Conservation (phyloP, 164 flowering plant species). For the Nymphaea thermarum region DNA sequence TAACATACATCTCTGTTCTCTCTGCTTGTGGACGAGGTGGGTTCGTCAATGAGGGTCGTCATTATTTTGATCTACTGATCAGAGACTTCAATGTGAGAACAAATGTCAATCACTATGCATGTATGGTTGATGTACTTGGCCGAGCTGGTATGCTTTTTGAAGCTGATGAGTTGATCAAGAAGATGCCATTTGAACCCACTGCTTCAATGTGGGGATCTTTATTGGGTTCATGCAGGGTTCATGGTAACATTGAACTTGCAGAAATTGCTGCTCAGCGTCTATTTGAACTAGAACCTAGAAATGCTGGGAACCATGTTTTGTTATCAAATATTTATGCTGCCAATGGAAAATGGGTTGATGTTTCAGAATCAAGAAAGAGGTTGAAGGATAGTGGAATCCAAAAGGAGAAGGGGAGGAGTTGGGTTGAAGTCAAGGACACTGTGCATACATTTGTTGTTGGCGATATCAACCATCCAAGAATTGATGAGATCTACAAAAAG, state of each 20-base stretch:
- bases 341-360: constrained; percentile 50
- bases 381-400: constrained; percentile 49
- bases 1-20: constrained; percentile 57
- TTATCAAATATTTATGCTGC: constrained; percentile 72
- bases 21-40: constrained; percentile 76
- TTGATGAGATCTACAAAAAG: constrained; percentile 36
- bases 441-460: constrained; percentile 69
- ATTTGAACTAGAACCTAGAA: constrained; percentile 55
- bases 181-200: constrained; percentile 58
- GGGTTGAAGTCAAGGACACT: constrained; percentile 57
- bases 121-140: constrained; percentile 81
- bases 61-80: constrained; percentile 44
- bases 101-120: constrained; percentile 56
- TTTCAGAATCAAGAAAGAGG: constrained; percentile 42
- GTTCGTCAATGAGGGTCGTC: constrained; percentile 38
- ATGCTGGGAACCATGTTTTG: constrained; percentile 65
- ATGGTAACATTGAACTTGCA: constrained; percentile 46
- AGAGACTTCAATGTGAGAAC: constrained; percentile 29
- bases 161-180: constrained; percentile 40
- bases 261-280: constrained; percentile 52
- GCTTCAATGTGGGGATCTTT: constrained; percentile 87
- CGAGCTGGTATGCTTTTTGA: constrained; percentile 50
- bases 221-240: constrained; percentile 53
- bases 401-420: constrained; percentile 65
- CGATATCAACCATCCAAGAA: constrained; percentile 47